Conservation (phyloP, 1,139 yeast species). For the Debaryomycetaceae sp. region DNA sequence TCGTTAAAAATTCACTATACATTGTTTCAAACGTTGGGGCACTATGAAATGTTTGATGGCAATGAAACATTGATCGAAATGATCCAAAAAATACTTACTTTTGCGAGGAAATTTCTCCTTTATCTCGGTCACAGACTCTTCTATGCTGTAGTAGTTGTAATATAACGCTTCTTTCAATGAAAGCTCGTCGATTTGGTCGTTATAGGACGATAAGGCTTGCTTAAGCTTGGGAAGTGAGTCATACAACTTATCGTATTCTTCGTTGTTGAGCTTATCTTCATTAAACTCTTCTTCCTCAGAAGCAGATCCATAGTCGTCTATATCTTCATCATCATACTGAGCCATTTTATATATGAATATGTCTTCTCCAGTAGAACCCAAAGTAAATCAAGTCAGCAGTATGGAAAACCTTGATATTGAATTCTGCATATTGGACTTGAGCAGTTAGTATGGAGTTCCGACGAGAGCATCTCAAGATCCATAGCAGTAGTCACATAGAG, state of each 20-base stretch:
- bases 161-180: constrained; percentile 60
- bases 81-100: constrained; percentile 33
- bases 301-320: constrained; percentile 52
- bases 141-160: constrained; percentile 56
- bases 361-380: too few species aligned
- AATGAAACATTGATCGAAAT: constrained; percentile 5
- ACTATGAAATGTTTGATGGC: not conserved
- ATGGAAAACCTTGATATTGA: not conserved
- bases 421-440: not conserved
- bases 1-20: constrained; percentile 7
- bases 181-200: constrained; percentile 46
- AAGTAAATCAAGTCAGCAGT: not conserved
- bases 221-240: constrained; percentile 40
- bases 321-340: constrained; percentile 15
- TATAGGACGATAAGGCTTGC: constrained; percentile 30
- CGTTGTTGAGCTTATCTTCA: constrained; percentile 43
- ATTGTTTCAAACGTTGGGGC: constrained; percentile 3
- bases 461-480: too few species aligned
- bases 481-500: too few species aligned
- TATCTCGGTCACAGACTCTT: constrained; percentile 51
- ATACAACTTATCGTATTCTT: constrained; percentile 48
- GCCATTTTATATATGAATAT: not conserved
- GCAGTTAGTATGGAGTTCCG: too few species aligned
- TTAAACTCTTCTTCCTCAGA: constrained; percentile 34
- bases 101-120: constrained; percentile 38